A percentile compares a stretch with the other conserved stretches of the same genome.
phyloP scores from a whole-genome alignment of 73 alveolate species.

The Durusdinium trenchii region DNA sequence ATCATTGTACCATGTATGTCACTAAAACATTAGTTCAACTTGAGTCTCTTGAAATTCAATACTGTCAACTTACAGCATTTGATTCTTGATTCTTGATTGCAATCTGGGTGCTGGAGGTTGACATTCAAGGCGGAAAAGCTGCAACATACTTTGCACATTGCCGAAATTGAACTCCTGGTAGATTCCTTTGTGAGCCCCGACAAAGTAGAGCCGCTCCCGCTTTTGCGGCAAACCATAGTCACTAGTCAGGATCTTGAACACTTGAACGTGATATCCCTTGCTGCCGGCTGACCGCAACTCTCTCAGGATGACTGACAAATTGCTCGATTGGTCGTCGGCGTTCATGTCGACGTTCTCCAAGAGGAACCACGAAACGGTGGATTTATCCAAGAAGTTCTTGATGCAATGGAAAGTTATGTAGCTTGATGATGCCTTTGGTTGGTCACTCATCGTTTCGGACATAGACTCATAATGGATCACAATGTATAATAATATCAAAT shows the following conservation, averaged over 20 bases:
- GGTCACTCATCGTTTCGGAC: no score
- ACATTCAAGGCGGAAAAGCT: background rate
- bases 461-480: no score
- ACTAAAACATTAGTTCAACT: background rate
- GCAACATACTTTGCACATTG: background rate
- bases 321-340: background rate
- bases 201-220: background rate
- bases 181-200: background rate
- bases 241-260: background rate
- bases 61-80: background rate
- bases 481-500: no score
- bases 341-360: background rate
- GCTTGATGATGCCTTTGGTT: background rate
- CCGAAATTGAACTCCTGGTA: background rate
- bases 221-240: background rate
- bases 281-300: background rate
- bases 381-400: background rate
- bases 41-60: background rate
- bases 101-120: background rate
- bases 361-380: background rate
- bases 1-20: no score
- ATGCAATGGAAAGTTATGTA: background rate
- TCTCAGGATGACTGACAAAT: background rate
- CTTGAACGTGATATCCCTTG: background rate
- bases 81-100: background rate